Evolutionary conservation across 306 rosid genomes (phyloP), one percentile per base, ranked within the genome.

Genomic region (Quercus parvula): DNA sequence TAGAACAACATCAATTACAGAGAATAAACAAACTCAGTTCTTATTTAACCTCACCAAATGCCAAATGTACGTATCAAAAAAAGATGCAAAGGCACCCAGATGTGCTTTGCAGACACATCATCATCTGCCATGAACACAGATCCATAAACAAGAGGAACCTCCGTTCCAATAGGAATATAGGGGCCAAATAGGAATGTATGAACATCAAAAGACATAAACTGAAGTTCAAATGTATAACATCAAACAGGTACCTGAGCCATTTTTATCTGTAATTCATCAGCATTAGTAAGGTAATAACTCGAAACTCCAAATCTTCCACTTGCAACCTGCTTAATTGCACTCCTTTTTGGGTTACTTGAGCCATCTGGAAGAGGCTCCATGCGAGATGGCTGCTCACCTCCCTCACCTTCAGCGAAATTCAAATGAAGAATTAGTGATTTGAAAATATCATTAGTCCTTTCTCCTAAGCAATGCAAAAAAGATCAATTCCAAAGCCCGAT

Each of bases 241-340:
- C 19, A 19, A 55, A 75, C 49, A 79, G 62, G 70, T 90, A 93
- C 99, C 99, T 96, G 99, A 83, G 99, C 99, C 99, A 96, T 96
- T 90, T 96, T 96, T 75, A 96, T 96, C 86, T 96, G 99, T 72
- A 96, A 80, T 84, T 96, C 99, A 61, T 93, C 97, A 35, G 99
- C 99, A 82, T 96, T 93, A 17, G 99, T 91, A 56, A 96, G 98
- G 84, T 96, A 96, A 79, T 93, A 96, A 89, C 96, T 96, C 44
- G 98, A 88, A 84, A 96, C 99, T 71, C 99, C 99, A 89, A 96
- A 96, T 85, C 99, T 96, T 31, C 98, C 99, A 88, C 99, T 96
- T 2, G 99, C 99, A 81, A 96, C 93, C 83, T 96, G 99, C 87
- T 96, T 96, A 73, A 96, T 96, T 77, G 97, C 87, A 82, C 99